Evolutionary conservation across 345 rosid genomes (phyloP).

Genomic region (Barbarea vulgaris): DNA sequence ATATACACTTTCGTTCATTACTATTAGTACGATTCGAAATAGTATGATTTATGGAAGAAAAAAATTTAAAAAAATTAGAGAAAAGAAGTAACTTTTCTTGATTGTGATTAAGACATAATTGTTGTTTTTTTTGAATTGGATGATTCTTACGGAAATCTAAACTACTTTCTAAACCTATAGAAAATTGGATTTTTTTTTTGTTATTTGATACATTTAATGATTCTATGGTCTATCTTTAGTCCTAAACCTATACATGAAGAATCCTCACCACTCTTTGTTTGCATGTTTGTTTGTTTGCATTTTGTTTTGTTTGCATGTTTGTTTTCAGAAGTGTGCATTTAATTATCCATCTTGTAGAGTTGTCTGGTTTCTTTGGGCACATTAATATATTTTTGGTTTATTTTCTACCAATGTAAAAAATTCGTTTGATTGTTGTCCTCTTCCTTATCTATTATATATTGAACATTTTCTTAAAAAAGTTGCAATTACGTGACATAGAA

Average conservation of each 20-base stretch:
- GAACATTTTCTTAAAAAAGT: not conserved
- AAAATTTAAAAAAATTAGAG: not conserved
- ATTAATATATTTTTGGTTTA: not conserved
- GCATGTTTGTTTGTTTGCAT: not conserved
- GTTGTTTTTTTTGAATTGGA: too few species aligned
- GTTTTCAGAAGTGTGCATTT: not conserved
- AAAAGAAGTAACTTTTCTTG: not conserved
- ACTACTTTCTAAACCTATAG: too few species aligned
- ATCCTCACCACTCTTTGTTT: not conserved
- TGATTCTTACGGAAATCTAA: too few species aligned
- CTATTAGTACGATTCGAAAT: not conserved
- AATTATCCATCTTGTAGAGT: not conserved
- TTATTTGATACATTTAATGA: not conserved
- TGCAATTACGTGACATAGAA: slow-evolving; percentile 14
- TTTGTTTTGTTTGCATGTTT: too few species aligned
- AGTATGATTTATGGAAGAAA: not conserved
- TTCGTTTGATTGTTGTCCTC: not conserved
- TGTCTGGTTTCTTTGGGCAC: not conserved
- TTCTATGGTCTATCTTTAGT: not conserved
- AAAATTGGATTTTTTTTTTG: too few species aligned
- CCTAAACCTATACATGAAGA: not conserved
- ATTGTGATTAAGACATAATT: too few species aligned
- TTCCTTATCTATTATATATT: too few species aligned
- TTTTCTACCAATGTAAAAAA: not conserved
- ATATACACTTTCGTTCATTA: slow-evolving; percentile 2